Evolutionary conservation across 306 rosid species (phyloP).

Genomic region (Dalbergia oliveri): DNA sequence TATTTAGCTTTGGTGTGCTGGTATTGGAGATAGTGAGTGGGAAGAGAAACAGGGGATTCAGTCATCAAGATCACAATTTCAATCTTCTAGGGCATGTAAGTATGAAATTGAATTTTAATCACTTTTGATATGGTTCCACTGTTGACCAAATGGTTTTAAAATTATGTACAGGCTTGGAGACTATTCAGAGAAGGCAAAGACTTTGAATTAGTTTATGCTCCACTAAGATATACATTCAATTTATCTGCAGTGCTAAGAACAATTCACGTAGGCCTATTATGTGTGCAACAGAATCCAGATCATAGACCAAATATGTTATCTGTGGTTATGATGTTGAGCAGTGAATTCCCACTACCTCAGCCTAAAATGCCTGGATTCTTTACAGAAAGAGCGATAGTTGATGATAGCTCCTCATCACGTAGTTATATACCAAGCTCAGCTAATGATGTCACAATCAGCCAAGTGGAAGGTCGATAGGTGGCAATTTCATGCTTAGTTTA

Average conservation of each 20-base stretch:
- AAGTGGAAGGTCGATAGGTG: no score
- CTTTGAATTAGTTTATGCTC: slow-evolving; percentile 44
- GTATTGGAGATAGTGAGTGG: slow-evolving; percentile 42
- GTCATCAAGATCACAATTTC: slow-evolving; percentile 21
- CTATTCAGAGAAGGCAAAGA: slow-evolving; percentile 16
- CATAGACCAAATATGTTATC: slow-evolving; percentile 23
- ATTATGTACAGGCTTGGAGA: slow-evolving; percentile 31
- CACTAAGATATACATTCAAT: slow-evolving; percentile 17
- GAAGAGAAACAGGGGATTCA: slow-evolving; percentile 39
- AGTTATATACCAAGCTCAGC: no score
- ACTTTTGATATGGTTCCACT: background rate
- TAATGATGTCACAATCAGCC: no score
- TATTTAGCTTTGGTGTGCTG: slow-evolving; percentile 42
- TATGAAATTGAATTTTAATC: background rate
- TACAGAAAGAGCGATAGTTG: no score
- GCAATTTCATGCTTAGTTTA: no score
- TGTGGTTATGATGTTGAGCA: slow-evolving; percentile 14
- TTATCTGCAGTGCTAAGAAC: slow-evolving; percentile 1
- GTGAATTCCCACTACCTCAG: background rate
- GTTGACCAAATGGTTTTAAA: background rate
- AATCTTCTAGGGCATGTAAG: slow-evolving; percentile 43
- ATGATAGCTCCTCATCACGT: no score
- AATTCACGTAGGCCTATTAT: slow-evolving; percentile 28
- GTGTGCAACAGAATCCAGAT: slow-evolving; percentile 28
- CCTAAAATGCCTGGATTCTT: no score